A percentile compares a stretch with the other conserved stretches of the same genome.
These are phyloP conservation scores for Elymus sibiricus DNA, from an alignment of 176 grass and related monocot genomes.

Conservation along the genomic window DNA sequence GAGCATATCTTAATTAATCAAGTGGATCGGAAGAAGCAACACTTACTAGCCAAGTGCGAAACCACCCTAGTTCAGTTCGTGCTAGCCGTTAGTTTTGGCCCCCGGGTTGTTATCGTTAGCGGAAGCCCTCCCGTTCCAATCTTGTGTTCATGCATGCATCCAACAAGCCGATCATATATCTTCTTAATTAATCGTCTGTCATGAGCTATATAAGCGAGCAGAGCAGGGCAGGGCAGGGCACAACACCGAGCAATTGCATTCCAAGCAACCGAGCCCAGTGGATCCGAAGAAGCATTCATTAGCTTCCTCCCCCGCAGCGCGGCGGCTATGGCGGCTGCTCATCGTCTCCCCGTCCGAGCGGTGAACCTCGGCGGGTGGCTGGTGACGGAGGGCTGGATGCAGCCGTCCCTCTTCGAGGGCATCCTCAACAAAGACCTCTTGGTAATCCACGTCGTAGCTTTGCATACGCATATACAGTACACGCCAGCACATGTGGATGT, in stretches of 20 bases:
- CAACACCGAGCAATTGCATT: not conserved
- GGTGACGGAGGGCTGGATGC: constrained; percentile 67
- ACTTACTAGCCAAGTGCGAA: too few relatives aligned
- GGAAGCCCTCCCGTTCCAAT: too few relatives aligned
- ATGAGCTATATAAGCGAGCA: not conserved
- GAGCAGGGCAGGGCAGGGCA: not conserved
- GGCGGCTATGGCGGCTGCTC: not conserved
- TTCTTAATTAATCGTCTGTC: too few relatives aligned
- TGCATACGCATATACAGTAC: too few relatives aligned
- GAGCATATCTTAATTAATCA: not conserved
- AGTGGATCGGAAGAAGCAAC: too few relatives aligned
- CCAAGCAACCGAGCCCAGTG: not conserved
- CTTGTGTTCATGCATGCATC: too few relatives aligned
- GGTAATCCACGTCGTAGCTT: constrained; percentile 1
- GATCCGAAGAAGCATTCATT: not conserved
- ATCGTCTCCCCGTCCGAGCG: constrained; percentile 25
- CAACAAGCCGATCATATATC: too few relatives aligned
- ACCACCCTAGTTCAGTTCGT: too few relatives aligned
- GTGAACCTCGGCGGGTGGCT: constrained; percentile 80
- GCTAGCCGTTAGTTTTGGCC: too few relatives aligned
- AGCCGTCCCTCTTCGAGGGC: constrained; percentile 51
- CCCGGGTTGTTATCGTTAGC: too few relatives aligned
- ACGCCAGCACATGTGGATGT: too few relatives aligned
- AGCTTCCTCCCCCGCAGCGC: not conserved
- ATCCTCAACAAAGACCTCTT: constrained; percentile 60